These are phyloP conservation scores for Syncephalastrum monosporum DNA, from an alignment of 371 early-diverging fungal species.

Conservation along the genomic window DNA sequence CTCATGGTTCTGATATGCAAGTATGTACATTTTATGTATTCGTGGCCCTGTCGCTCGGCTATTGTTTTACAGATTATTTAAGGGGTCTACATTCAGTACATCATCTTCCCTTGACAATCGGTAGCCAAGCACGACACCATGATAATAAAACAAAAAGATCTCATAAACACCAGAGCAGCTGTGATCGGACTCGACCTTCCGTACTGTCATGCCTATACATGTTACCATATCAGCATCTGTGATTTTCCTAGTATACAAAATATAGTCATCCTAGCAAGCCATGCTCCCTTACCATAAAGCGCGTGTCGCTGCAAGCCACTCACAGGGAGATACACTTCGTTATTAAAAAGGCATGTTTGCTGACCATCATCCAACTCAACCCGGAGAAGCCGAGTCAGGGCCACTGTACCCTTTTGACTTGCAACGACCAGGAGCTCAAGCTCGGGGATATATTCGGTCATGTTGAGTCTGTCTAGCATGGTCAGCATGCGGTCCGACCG, in stretches of 20 bases:
- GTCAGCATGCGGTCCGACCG: conserved; percentile 30
- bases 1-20: too few species aligned
- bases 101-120: conserved; percentile 27
- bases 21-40: too few species aligned
- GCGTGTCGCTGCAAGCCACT: conserved; percentile 28
- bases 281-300: conserved; percentile 35
- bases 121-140: conserved; percentile 33
- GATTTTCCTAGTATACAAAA: not conserved
- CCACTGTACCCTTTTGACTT: conserved; percentile 48
- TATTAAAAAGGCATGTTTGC: conserved; percentile 37
- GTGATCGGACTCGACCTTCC: conserved; percentile 20
- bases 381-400: conserved; percentile 35
- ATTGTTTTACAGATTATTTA: not conserved
- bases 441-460: conserved; percentile 49
- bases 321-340: conserved; percentile 36
- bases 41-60: too few species aligned
- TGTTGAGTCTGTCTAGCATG: conserved; percentile 35
- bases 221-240: not conserved
- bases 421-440: conserved; percentile 38
- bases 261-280: not conserved
- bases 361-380: conserved; percentile 29
- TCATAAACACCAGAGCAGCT: conserved; percentile 22
- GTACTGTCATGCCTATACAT: conserved; percentile 32
- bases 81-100: conserved; percentile 3
- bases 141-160: conserved; percentile 38